Base-by-base conservation (phyloP, 371 early-diverging fungal species). In the Apophysomyces sp. region DNA sequence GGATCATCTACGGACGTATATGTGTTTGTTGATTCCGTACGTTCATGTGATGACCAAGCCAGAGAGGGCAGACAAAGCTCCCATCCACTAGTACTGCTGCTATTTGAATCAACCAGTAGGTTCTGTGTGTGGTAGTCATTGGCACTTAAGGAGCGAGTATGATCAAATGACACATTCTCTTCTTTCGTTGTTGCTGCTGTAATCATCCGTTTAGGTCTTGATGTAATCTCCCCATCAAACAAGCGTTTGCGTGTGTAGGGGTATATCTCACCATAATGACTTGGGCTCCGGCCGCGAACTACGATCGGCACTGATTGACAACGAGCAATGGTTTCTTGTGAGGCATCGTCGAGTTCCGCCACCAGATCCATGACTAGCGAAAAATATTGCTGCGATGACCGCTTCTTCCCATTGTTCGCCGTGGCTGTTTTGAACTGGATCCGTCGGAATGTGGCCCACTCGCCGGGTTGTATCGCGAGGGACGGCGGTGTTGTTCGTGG, bases 361-460 rank as follows among this genome's bases (percentile, higher is more conserved):
- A 76, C 74, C n/a, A 92, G 69, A 27, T 86, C 82, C 3, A 91
- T 75, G 31, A 74, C 67, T 24, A 92, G 73, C 31, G 84, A 74
- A 66, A 89, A 90, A 74, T 91, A 93, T 69, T 94, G 94, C 73
- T 94, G 95, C 1, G 91, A 87, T 30, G 91, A 89, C 3, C 91
- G 73, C 52, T 92, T 84, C 66, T 89, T 88, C 57, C 92, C 92
- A 65, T 92, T 94, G 81, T 94, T 94, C 24, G 93, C 92, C 0
- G 96, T 96, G 27, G 95, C 92, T 0, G 88, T 83, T 65, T 93
- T 93, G 83, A 96, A 96, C 79, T 96, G 96, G 27, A 96, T 73
- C 24, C 96, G 87, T 65, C 94, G 94, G 72, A 91, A 96, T 6
- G 88, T 87, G 11, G 80, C 84, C 30, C 70, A 16, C 56, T 81